A percentile compares a stretch with the other conserved stretches of the same genome.
Evolutionary conservation across 2,329 filamentous ascomycete species (phyloP).

Genomic region (Plectosphaerella sp.): DNA sequence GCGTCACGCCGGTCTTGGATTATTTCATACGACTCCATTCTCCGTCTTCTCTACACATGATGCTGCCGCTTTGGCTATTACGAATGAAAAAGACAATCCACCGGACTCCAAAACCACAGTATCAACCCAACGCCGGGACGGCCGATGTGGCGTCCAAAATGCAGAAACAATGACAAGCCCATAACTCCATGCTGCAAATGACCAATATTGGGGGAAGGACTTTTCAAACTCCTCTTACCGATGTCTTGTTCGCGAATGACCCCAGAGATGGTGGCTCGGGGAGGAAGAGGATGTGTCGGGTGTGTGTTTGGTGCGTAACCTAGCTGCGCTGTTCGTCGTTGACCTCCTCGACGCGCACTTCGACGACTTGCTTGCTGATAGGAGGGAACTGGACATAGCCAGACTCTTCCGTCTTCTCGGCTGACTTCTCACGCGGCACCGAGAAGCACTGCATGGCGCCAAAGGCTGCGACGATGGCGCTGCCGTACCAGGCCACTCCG

Average conservation of each 20-base stretch:
- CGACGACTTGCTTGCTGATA: neutral
- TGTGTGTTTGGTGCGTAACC: neutral
- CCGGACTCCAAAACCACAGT: neutral
- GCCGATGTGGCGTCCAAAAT: neutral
- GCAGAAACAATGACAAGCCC: neutral
- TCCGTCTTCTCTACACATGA: neutral
- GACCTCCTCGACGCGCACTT: constrained; percentile 6
- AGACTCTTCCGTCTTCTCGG: neutral
- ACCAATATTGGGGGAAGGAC: neutral
- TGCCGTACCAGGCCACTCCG: constrained; percentile 60
- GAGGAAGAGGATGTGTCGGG: neutral
- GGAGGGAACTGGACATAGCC: neutral
- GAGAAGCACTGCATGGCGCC: constrained; percentile 59
- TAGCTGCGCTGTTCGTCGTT: neutral
- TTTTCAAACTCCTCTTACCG: neutral
- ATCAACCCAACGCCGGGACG: neutral
- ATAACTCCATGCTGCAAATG: neutral
- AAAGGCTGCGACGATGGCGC: constrained; percentile 48
- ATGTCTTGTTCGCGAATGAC: neutral
- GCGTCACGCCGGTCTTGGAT: neutral
- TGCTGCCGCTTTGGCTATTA: neutral
- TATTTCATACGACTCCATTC: neutral
- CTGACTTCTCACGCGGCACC: constrained; percentile 29
- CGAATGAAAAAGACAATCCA: neutral
- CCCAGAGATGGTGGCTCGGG: neutral